Evolutionary conservation across 1,284 basidiomycete species (phyloP), one percentile per base, ranked within the genome.

Genomic region (Schizophyllum commune): DNA sequence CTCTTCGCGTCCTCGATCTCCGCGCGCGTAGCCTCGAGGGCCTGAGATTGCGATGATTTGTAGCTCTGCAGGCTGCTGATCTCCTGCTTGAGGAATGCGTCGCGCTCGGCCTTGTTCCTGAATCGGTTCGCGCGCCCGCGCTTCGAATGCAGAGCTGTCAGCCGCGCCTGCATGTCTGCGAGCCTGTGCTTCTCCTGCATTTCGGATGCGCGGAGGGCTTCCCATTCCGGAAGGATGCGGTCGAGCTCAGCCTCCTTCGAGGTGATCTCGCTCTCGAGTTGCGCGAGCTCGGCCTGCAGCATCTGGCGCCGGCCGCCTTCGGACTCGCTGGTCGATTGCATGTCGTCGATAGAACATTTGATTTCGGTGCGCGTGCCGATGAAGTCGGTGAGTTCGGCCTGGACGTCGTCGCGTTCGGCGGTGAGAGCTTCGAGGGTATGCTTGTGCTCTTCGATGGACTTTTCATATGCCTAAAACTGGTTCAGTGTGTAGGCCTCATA

Each of bases 61-160:
- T 7, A 54, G 0, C 79, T 74, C 55, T 84, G 78, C 62, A 94
- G 82, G 3, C 88, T 83, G 1, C 81, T 74, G 56, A 97, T 89
- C 69, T 96, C 92, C 15, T 81, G 79, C 17, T 76, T 80, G 32
- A 98, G 79, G 69, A 85, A 96, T 20, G 79, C 74, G 70, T 98
- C 95, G 13, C 95, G 86, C 66, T 94, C 93, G 0, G 82, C 80
- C 69, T 88, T 86, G 13, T 89, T 91, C n/a, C 84, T 77, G 77
- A 96, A 98, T 67, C 91, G 91, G 58, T 86, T 84, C 27, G 89
- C 79, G 32, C 96, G 89, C 0, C 94, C 94, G 71, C 93, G 92
- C 71, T 97, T 97, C 7, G 91, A 87, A 69, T 89, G 92, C 1
- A 98, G 77, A 0, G 88, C 84, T 1, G 83, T 79, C 2, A 97